Base-by-base conservation (phyloP, 768 basidiomycete species). In the Leccinum subtestaceum region DNA sequence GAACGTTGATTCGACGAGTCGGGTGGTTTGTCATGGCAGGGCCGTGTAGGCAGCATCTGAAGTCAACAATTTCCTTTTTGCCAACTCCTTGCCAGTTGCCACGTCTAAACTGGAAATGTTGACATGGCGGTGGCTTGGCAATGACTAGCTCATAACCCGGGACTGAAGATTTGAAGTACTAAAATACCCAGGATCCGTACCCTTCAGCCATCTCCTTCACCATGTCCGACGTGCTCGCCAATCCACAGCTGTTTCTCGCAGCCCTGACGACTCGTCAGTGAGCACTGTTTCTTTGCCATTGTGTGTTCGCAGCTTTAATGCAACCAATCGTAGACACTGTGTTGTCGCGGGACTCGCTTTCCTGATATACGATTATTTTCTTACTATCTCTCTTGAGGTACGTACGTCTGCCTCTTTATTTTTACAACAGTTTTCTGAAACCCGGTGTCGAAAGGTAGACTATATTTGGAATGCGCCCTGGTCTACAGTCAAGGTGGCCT, bases 331-430 rank as follows among this genome's bases (percentile, higher is more conserved):
- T 10, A 56, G 56, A 40, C 7, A 15, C 15, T 1, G 52, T 21
- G 8, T 51, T 10, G 12, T 56, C 31, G 50, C 52, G 12, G 61
- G 65, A 29, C 11, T 59, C 25, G 19, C 56, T 4, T 21, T 64
- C 5, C 53, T 55, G 13, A 17, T 17, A 0, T 36, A 60, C 32
- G 51, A 67, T 31, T 58, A 65, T 50, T 1, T 59, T 49, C 54
- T 67, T 10, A 64, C 66, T 8, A 12, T 67, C 2, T 6, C n/a
- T 17, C 36, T 58, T 15, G 66, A 67, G 27, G 66, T 67, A 38
- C 12, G 58, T 47, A 23, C 21, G 40, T 43, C 10, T 43, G 29
- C 15, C 9, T 13, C 40, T 40, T n/a, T 29, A 17, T 23, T 15
- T 31, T 15, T 1, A 13, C 12, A 8, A 17, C 3, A 15, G 6